Evolutionary conservation across 2,329 filamentous ascomycete species (phyloP).

Genomic region (Diaporthe batatas): DNA sequence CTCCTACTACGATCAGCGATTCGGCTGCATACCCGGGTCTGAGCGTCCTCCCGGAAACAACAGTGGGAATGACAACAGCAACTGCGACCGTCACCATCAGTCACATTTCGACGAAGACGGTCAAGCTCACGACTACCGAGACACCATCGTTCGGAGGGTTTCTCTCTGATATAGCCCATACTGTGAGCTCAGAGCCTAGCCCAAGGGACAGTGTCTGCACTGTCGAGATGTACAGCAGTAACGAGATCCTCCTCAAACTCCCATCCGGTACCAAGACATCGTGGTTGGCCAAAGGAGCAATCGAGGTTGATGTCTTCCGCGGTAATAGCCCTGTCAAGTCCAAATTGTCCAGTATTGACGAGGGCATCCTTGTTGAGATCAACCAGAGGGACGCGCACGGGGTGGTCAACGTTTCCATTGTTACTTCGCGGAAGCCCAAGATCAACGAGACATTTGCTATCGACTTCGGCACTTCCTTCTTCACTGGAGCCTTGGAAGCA

Average conservation of each 20-base stretch:
- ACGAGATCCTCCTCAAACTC: slow-evolving; percentile 68
- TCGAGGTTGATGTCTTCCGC: slow-evolving; percentile 68
- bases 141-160: slow-evolving; percentile 55
- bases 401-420: slow-evolving; percentile 68
- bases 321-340: slow-evolving; percentile 62
- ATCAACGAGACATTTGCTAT: slow-evolving; percentile 72
- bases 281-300: slow-evolving; percentile 70
- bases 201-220: slow-evolving; percentile 57
- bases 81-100: slow-evolving; percentile 54
- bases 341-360: slow-evolving; percentile 61
- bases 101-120: slow-evolving; percentile 54
- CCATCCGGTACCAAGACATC: slow-evolving; percentile 63
- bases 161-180: slow-evolving; percentile 53
- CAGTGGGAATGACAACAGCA: slow-evolving; percentile 43
- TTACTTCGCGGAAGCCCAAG: slow-evolving; percentile 70
- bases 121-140: slow-evolving; percentile 48
- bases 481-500: slow-evolving; percentile 60
- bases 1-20: neutral
- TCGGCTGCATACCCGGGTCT: neutral
- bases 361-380: slow-evolving; percentile 67
- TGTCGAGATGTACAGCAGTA: slow-evolving; percentile 59
- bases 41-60: slow-evolving; percentile 7
- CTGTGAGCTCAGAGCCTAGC: slow-evolving; percentile 45
- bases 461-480: slow-evolving; percentile 67
- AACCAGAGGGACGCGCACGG: slow-evolving; percentile 68